Evolutionary conservation across 257 asterid species (phyloP).

Genomic region (Penstemon davidsonii): DNA sequence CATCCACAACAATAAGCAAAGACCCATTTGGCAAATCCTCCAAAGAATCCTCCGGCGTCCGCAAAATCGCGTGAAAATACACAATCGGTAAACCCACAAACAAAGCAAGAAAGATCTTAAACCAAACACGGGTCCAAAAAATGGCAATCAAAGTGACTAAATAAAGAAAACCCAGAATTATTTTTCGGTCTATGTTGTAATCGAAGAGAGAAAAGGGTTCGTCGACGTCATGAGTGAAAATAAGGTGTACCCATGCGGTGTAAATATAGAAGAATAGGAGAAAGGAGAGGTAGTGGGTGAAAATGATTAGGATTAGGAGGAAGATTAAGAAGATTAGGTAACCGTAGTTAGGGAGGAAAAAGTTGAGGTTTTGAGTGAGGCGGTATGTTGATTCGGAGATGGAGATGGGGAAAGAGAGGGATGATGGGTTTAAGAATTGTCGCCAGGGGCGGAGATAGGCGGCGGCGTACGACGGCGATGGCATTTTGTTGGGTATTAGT

Average conservation of each 20-base stretch:
- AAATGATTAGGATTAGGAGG: conserved; percentile 46
- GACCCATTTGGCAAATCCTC: conserved; percentile 84
- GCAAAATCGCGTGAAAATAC: conserved; percentile 62
- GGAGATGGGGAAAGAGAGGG: conserved; percentile 76
- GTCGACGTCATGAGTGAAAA: conserved; percentile 35
- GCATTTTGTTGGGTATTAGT: conserved; percentile 27
- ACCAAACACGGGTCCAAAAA: conserved; percentile 63
- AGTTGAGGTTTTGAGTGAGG: conserved; percentile 65
- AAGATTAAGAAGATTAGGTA: conserved; percentile 46
- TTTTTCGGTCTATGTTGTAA: conserved; percentile 54
- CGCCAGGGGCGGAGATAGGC: conserved; percentile 73
- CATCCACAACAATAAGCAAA: conserved; percentile 71
- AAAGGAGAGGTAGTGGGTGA: conserved; percentile 60
- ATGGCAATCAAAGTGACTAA: conserved; percentile 53
- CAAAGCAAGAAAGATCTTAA: conserved; percentile 46
- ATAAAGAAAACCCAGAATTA: conserved; percentile 49
- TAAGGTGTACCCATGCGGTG: conserved; percentile 47
- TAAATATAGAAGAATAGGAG: conserved; percentile 59
- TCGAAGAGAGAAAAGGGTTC: conserved; percentile 59
- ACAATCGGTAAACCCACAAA: conserved; percentile 51
- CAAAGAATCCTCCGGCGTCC: conserved; percentile 74
- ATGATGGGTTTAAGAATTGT: conserved; percentile 47
- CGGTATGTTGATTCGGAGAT: conserved; percentile 78
- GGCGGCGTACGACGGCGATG: conserved; percentile 40
- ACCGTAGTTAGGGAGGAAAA: conserved; percentile 71